Evolutionary conservation across 208 protist species (phyloP).

Genomic region (Eutreptiella sp.): DNA sequence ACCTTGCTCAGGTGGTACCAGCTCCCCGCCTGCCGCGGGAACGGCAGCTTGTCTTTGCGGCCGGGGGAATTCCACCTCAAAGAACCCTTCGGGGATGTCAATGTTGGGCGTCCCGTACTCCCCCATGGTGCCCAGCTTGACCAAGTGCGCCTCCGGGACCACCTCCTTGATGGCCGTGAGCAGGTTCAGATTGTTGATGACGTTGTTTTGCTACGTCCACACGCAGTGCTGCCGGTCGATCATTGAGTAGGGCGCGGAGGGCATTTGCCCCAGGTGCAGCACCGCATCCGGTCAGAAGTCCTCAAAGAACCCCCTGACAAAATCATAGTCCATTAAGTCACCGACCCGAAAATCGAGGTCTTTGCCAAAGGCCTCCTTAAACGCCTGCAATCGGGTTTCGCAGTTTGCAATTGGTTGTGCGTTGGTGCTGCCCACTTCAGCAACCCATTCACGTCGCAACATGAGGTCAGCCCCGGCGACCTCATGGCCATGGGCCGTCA

Average conservation of each 20-base stretch:
- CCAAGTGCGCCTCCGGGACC: neutral
- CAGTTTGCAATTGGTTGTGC: no score
- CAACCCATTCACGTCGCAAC: no score
- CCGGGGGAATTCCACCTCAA: neutral
- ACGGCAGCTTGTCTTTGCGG: neutral
- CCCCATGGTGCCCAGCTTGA: constrained; percentile 12
- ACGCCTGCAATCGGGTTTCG: no score
- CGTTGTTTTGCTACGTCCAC: neutral
- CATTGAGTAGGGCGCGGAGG: constrained; percentile 5
- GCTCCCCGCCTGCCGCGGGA: neutral
- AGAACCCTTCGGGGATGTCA: constrained; percentile 5
- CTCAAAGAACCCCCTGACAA: no score
- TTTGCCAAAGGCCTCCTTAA: no score
- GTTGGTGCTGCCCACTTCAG: no score
- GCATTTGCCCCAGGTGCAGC: neutral
- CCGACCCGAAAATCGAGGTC: no score
- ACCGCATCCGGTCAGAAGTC: constrained; percentile 4
- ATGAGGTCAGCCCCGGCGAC: no score
- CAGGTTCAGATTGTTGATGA: neutral
- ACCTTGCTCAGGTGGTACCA: constrained; percentile 3
- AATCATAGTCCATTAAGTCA: no score
- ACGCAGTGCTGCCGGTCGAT: neutral
- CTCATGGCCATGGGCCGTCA: no score
- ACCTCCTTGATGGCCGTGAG: neutral
- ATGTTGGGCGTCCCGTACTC: constrained; percentile 1